These are phyloP conservation scores for Erysimum cheiranthoides DNA, from an alignment of 345 rosid species.

Conservation along the genomic window DNA sequence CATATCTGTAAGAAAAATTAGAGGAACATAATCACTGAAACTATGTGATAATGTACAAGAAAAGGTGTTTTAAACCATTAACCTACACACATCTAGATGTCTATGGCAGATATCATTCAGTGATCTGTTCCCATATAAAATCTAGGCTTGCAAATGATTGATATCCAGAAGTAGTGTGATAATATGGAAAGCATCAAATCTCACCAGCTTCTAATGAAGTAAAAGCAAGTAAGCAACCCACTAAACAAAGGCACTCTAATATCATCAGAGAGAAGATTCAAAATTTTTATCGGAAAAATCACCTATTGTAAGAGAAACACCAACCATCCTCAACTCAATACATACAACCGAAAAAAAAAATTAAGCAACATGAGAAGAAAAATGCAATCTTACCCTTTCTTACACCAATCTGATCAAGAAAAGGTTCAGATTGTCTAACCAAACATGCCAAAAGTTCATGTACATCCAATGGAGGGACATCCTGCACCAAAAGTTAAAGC, in stretches of 20 bases:
- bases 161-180: neutral
- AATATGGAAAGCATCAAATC: conserved; percentile 11
- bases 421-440: conserved; percentile 88
- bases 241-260: conserved; percentile 10
- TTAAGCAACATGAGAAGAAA: conserved; percentile 15
- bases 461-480: conserved; percentile 86
- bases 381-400: conserved; percentile 60
- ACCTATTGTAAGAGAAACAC: conserved; percentile 4
- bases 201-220: conserved; percentile 12
- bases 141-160: neutral
- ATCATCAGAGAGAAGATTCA: conserved; percentile 10
- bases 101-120: neutral
- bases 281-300: neutral
- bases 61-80: conserved; percentile 14
- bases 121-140: conserved; percentile 17
- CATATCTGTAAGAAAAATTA: conserved; percentile 58
- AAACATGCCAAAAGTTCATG: conserved; percentile 88
- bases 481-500: conserved; percentile 48
- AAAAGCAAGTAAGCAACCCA: conserved; percentile 1
- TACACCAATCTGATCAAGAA: conserved; percentile 92
- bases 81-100: conserved; percentile 9
- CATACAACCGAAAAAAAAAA: conserved; percentile 5
- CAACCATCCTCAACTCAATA: neutral
- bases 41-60: conserved; percentile 1
- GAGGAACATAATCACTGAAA: neutral